Evolutionary conservation across 805 yeast genomes (phyloP).

Genomic region (Jamesozyma lodderae): DNA sequence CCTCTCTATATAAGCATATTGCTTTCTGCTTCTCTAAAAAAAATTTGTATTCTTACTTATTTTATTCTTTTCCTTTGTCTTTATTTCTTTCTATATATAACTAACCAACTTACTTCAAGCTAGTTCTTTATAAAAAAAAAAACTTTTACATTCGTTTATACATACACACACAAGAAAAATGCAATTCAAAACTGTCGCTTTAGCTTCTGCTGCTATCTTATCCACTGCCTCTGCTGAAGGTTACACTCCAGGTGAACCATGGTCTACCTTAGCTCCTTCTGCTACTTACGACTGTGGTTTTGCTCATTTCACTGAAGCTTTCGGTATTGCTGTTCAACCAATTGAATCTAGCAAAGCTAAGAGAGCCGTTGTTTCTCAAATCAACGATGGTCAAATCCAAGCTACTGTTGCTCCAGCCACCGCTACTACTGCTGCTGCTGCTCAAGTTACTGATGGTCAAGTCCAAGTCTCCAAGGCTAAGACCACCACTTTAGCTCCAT

Average conservation of each 20-base stretch:
- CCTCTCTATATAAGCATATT: not conserved
- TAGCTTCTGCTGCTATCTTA: slow-evolving; percentile 15
- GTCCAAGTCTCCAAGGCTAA: slow-evolving; percentile 26
- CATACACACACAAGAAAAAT: slow-evolving; percentile 9
- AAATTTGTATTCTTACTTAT: slow-evolving; percentile 1
- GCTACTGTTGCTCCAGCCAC: slow-evolving; percentile 33
- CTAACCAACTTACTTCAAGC: slow-evolving; percentile 1
- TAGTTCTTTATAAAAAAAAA: not conserved
- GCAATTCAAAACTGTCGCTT: slow-evolving; percentile 20
- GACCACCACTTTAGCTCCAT: slow-evolving; percentile 6
- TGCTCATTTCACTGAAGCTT: slow-evolving; percentile 45
- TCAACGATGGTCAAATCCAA: slow-evolving; percentile 50
- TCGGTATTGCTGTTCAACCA: slow-evolving; percentile 63
- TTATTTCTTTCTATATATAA: not conserved
- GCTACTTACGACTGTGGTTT: slow-evolving; percentile 45
- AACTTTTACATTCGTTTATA: slow-evolving; percentile 1
- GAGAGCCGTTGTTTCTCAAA: slow-evolving; percentile 43
- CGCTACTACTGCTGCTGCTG: slow-evolving; percentile 28
- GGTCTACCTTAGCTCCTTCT: slow-evolving; percentile 64
- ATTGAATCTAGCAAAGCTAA: slow-evolving; percentile 31
- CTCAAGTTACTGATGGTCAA: slow-evolving; percentile 14
- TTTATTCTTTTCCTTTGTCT: not conserved
- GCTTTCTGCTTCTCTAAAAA: not conserved
- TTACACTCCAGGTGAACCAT: slow-evolving; percentile 30
- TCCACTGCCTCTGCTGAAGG: slow-evolving; percentile 16